phyloP scores from a whole-genome alignment of 2,329 filamentous ascomycete genomes.

The Alternaria brassicae region DNA sequence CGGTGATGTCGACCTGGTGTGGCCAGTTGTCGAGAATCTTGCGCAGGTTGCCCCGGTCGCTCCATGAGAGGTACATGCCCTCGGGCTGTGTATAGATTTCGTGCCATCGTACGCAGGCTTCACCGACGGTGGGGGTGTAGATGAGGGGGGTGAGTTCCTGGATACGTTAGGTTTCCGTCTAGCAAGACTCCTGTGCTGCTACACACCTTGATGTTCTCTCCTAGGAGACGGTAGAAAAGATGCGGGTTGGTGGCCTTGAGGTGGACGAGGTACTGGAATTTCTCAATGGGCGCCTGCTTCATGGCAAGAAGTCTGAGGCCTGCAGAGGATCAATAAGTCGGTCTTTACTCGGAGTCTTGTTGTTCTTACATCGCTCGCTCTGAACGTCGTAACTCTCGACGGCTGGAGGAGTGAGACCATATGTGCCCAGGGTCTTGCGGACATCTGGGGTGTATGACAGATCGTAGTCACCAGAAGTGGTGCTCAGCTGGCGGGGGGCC shows the following conservation, averaged over 20 bases:
- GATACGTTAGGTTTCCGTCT: not conserved
- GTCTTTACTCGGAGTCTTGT: not conserved
- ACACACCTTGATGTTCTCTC: constrained; percentile 70
- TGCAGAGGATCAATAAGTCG: constrained; percentile 53
- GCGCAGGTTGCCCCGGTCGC: constrained; percentile 88
- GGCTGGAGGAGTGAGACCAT: constrained; percentile 60
- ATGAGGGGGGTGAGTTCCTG: constrained; percentile 82
- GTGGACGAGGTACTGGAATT: constrained; percentile 81
- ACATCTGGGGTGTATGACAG: constrained; percentile 58
- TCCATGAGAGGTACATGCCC: constrained; percentile 93
- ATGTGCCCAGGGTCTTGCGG: constrained; percentile 59
- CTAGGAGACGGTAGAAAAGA: constrained; percentile 81
- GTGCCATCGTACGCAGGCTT: constrained; percentile 95
- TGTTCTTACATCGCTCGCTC: constrained; percentile 59
- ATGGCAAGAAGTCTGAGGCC: constrained; percentile 77
- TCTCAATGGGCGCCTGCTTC: constrained; percentile 75
- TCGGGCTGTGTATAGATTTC: constrained; percentile 95
- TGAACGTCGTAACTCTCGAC: constrained; percentile 60
- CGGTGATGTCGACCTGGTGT: constrained; percentile 91
- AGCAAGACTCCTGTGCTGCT: fast-evolving
- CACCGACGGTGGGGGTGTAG: constrained; percentile 90
- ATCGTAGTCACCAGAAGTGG: constrained; percentile 58
- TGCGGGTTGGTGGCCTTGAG: constrained; percentile 79
- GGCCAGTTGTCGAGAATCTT: constrained; percentile 95
- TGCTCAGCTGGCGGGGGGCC: constrained; percentile 49